Conservation (phyloP, 2,329 filamentous ascomycete genomes). For the Fusarium dimerum region DNA sequence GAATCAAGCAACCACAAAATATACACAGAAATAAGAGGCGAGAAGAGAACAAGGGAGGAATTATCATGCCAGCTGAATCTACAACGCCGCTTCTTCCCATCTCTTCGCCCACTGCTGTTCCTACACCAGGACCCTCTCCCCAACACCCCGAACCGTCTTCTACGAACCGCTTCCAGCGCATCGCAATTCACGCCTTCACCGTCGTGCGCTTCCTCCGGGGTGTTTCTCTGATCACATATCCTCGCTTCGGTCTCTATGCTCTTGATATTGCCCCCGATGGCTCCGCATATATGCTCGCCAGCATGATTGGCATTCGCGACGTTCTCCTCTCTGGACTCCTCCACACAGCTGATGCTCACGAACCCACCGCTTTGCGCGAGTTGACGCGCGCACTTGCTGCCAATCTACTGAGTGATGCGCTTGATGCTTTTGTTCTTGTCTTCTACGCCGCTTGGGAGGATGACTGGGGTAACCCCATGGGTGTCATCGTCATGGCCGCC, state of each 20-base stretch:
- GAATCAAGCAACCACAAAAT: not conserved
- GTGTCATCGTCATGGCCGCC: conserved; percentile 31
- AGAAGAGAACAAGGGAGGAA: not conserved
- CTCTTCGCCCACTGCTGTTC: conserved; percentile 24
- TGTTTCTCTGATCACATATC: conserved; percentile 30
- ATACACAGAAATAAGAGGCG: too few relatives aligned
- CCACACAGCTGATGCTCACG: conserved; percentile 25
- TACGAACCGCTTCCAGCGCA: conserved; percentile 21
- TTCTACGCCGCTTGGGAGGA: conserved; percentile 35
- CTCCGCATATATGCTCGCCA: conserved; percentile 32
- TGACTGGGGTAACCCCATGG: conserved; percentile 31
- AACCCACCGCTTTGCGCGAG: conserved; percentile 25
- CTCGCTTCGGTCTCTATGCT: conserved; percentile 31
- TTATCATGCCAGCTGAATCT: conserved; percentile 20
- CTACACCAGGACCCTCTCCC: conserved; percentile 2
- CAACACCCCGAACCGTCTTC: conserved; percentile 8
- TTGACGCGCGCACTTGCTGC: conserved; percentile 32
- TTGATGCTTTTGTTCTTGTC: conserved; percentile 37
- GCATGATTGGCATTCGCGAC: conserved; percentile 35
- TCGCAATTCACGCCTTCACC: conserved; percentile 26
- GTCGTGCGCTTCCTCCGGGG: conserved; percentile 31
- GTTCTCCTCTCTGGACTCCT: conserved; percentile 33
- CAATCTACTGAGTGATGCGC: conserved; percentile 35
- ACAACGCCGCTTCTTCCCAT: conserved; percentile 29
- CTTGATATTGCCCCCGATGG: conserved; percentile 31